Conservation (phyloP, 164 flowering plant species). For the Aristolochia fimbriata region DNA sequence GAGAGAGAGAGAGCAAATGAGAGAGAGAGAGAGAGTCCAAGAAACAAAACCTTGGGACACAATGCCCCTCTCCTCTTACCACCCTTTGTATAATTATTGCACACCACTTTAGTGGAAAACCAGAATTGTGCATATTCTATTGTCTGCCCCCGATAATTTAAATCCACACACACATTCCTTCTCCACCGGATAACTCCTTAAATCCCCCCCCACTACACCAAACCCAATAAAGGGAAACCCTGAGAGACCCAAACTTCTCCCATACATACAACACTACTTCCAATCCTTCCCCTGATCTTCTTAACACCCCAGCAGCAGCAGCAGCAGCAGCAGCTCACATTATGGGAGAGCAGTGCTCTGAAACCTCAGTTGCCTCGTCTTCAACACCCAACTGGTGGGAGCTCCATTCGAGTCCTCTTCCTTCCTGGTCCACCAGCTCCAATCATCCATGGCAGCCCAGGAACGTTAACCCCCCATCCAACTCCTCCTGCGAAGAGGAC, state of each 20-base stretch:
- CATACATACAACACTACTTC: not conserved
- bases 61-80: conserved; percentile 1
- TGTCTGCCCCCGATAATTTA: conserved; percentile 31
- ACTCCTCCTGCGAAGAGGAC: conserved; percentile 44
- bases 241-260: conserved; percentile 1
- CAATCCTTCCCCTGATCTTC: not conserved
- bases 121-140: conserved; percentile 38
- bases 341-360: conserved; percentile 47
- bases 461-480: conserved; percentile 35
- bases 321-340: not conserved
- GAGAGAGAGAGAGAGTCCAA: not conserved
- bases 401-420: conserved; percentile 22
- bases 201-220: conserved; percentile 13
- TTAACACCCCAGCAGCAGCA: too few relatives aligned
- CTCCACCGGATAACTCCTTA: conserved; percentile 26
- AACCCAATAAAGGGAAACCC: conserved; percentile 6
- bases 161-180: conserved; percentile 19
- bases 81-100: conserved; percentile 27
- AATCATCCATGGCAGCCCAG: conserved; percentile 22
- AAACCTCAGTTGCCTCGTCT: conserved; percentile 34
- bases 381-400: conserved; percentile 38
- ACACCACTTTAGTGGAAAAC: conserved; percentile 46
- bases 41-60: not conserved
- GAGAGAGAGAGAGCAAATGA: not conserved
- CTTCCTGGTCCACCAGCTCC: conserved; percentile 25